phyloP scores from a whole-genome alignment of 2,329 filamentous ascomycete species.

The Leptographium galeiforme region DNA sequence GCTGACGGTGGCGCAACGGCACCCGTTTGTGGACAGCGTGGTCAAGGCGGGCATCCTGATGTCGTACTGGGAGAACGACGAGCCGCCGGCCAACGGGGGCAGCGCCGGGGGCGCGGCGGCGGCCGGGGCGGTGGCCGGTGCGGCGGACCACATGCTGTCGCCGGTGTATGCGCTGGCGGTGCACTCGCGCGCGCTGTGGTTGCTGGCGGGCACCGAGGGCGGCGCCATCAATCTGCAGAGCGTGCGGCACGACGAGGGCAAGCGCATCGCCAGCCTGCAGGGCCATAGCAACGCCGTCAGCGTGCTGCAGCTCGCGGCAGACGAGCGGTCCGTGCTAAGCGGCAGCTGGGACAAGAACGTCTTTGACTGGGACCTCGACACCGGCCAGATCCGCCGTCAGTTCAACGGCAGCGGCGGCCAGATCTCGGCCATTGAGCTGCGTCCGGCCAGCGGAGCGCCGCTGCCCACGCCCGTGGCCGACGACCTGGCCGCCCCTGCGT shows the following conservation, averaged over 20 bases:
- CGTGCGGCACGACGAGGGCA: slow-evolving; percentile 87
- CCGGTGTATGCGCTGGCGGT: slow-evolving; percentile 91
- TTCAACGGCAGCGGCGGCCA: slow-evolving; percentile 72
- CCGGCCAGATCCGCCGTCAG: slow-evolving; percentile 58
- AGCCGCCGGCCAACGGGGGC: slow-evolving; percentile 36
- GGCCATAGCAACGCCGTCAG: slow-evolving; percentile 88
- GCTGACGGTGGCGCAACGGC: slow-evolving; percentile 85
- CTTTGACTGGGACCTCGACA: slow-evolving; percentile 90
- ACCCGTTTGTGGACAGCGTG: slow-evolving; percentile 95
- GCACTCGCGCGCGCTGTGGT: slow-evolving; percentile 80
- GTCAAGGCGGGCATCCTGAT: slow-evolving; percentile 87
- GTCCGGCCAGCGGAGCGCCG: slow-evolving; percentile 61
- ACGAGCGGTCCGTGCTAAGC: slow-evolving; percentile 78
- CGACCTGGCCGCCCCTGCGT: slow-evolving; percentile 40
- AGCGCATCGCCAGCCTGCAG: slow-evolving; percentile 66
- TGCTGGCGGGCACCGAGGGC: slow-evolving; percentile 79
- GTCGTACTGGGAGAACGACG: slow-evolving; percentile 98
- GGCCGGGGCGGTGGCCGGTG: neutral
- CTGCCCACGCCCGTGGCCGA: slow-evolving; percentile 56
- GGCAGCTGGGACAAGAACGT: slow-evolving; percentile 96
- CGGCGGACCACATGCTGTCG: slow-evolving; percentile 49
- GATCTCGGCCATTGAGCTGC: slow-evolving; percentile 75
- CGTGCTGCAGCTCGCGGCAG: slow-evolving; percentile 65
- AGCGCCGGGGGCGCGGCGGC: neutral
- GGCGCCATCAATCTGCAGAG: slow-evolving; percentile 89